Conservation (phyloP, 306 rosid species). For the Heteromeles arbutifolia region DNA sequence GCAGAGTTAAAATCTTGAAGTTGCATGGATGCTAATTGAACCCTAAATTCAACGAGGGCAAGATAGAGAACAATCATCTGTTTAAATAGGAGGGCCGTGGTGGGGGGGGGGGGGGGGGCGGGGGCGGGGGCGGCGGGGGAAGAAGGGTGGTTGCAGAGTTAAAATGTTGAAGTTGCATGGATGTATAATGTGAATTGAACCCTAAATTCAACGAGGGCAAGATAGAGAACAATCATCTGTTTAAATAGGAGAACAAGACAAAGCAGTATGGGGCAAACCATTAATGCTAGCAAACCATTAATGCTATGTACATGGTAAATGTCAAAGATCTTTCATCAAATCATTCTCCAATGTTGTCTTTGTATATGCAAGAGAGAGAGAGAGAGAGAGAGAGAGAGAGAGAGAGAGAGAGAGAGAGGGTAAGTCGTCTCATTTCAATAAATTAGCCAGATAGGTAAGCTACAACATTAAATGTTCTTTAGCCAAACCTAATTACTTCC, state of each 20-base stretch:
- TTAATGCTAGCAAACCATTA: neutral
- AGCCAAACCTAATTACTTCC: neutral
- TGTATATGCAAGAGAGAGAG: neutral
- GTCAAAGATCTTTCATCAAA: constrained; percentile 1
- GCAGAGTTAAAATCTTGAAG: too few species aligned
- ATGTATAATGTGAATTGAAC: too few species aligned
- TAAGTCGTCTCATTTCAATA: neutral
- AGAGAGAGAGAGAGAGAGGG: neutral
- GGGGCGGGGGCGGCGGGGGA: too few species aligned
- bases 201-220: neutral
- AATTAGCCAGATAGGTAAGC: neutral
- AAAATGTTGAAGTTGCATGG: too few species aligned
- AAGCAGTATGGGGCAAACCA: neutral
- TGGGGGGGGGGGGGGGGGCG: too few species aligned
- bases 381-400: neutral
- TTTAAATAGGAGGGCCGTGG: too few species aligned
- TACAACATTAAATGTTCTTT: neutral
- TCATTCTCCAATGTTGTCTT: constrained; percentile 4
- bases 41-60: too few species aligned
- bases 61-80: too few species aligned
- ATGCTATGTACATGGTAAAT: neutral
- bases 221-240: neutral
- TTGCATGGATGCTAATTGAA: too few species aligned
- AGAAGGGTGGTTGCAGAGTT: too few species aligned
- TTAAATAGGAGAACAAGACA: neutral